These are phyloP conservation scores for Thermothelomyces thermophilus DNA, from an alignment of 2,329 filamentous ascomycete genomes.

Conservation along the genomic window DNA sequence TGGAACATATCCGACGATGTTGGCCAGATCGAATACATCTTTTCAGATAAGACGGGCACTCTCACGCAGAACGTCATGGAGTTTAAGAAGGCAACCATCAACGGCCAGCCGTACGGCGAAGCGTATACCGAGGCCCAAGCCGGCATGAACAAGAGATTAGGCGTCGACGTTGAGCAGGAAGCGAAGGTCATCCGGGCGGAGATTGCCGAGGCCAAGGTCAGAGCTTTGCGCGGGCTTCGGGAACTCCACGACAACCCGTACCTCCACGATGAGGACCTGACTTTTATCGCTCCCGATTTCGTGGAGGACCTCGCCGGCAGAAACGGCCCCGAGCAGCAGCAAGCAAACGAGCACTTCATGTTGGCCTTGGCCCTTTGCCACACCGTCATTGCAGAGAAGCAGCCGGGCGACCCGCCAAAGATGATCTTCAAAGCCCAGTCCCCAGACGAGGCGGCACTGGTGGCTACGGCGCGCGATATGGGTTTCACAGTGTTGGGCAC, in stretches of 20 bases:
- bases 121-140: conserved; percentile 96
- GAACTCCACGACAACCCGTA: conserved; percentile 84
- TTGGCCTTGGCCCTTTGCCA: conserved; percentile 91
- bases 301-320: conserved; percentile 74
- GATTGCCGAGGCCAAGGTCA: conserved; percentile 69
- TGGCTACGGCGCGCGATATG: conserved; percentile 89
- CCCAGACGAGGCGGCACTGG: conserved; percentile 89
- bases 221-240: conserved; percentile 66
- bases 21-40: conserved; percentile 98
- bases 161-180: conserved; percentile 79
- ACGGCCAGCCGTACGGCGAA: conserved; percentile 93
- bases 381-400: conserved; percentile 85
- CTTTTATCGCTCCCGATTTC: conserved; percentile 87
- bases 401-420: conserved; percentile 80
- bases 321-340: conserved; percentile 67
- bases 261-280: conserved; percentile 80
- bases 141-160: conserved; percentile 88
- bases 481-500: conserved; percentile 87
- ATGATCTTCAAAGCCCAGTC: conserved; percentile 97
- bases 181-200: conserved; percentile 63
- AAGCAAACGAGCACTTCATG: conserved; percentile 86
- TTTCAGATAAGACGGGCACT: conserved; percentile 90
- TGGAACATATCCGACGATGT: conserved; percentile 99
- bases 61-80: conserved; percentile 95
- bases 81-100: conserved; percentile 97